Evolutionary conservation across 2,329 filamentous ascomycete genomes (phyloP).

Genomic region (Aspergillus pseudonomiae): DNA sequence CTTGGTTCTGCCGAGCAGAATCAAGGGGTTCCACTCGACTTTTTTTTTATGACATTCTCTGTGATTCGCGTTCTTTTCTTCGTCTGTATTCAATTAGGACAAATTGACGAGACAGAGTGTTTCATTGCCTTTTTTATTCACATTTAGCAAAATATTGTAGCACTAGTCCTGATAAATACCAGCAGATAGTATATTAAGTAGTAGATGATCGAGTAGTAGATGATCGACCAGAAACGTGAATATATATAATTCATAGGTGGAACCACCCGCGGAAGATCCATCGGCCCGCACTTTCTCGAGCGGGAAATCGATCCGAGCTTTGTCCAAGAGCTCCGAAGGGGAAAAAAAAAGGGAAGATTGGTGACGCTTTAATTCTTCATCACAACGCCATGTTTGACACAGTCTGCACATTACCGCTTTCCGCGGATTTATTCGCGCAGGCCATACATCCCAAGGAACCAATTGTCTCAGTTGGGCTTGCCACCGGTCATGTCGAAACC

Average conservation of each 20-base stretch:
- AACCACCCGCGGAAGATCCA: constrained; percentile 21
- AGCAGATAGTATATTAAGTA: not conserved
- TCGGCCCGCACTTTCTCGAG: constrained; percentile 25
- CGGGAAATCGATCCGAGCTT: constrained; percentile 5
- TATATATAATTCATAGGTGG: not conserved
- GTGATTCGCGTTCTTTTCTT: constrained; percentile 5
- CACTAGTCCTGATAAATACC: not conserved
- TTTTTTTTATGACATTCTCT: not conserved
- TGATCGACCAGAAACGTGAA: not conserved
- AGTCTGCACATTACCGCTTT: constrained; percentile 83
- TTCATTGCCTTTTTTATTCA: not conserved
- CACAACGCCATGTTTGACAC: constrained; percentile 76
- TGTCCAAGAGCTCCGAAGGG: not conserved
- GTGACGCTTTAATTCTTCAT: constrained; percentile 2
- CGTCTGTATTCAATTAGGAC: constrained; percentile 8
- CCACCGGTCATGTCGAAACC: constrained; percentile 81
- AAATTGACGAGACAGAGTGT: not conserved
- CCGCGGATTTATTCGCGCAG: constrained; percentile 84
- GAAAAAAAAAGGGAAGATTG: not conserved
- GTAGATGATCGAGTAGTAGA: not conserved
- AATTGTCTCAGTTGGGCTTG: constrained; percentile 81
- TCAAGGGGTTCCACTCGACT: not conserved
- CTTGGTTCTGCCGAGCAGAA: constrained; percentile 4
- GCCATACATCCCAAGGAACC: constrained; percentile 83
- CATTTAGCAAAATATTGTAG: not conserved